Conservation (phyloP, 2,329 filamentous ascomycete species). For the Orbilia brochopaga region DNA sequence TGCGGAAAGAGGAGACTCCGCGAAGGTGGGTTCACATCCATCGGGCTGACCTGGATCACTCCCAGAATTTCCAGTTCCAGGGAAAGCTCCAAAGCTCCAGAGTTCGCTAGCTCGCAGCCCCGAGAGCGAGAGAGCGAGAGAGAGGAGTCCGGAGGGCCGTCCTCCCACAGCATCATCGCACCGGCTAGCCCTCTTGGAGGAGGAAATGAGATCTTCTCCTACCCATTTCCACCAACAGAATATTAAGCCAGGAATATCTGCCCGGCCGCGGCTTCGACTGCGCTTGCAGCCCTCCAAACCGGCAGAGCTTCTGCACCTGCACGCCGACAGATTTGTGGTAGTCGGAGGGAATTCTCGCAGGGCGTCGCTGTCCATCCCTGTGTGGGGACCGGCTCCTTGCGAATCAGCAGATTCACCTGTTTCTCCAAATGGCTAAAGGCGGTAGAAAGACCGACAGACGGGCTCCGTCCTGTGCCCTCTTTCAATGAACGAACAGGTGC, state of each 20-base stretch:
- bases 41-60: conserved; percentile 46
- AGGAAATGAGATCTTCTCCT: conserved; percentile 51
- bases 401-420: conserved; percentile 20
- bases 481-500: no score
- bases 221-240: conserved; percentile 45
- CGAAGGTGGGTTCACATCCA: conserved; percentile 38
- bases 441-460: conserved; percentile 32
- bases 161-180: conserved; percentile 22
- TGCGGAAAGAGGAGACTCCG: conserved; percentile 48
- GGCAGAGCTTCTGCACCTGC: neutral
- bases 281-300: neutral
- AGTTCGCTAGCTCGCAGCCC: conserved; percentile 1
- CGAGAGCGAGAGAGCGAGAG: no score
- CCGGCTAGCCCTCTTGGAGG: conserved; percentile 32
- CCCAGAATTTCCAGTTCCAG: conserved; percentile 44
- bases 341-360: conserved; percentile 39
- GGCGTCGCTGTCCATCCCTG: conserved; percentile 1
- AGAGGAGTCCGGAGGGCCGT: conserved; percentile 41
- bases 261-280: conserved; percentile 4
- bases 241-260: conserved; percentile 19
- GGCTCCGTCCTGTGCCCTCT: no score
- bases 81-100: conserved; percentile 50
- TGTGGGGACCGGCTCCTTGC: conserved; percentile 18
- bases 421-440: conserved; percentile 49
- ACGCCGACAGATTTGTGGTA: neutral